A percentile compares a stretch with the other conserved stretches of the same genome.
These are phyloP conservation scores for Phtheirospermum japonicum DNA, from an alignment of 257 asterid genomes.

Conservation along the genomic window DNA sequence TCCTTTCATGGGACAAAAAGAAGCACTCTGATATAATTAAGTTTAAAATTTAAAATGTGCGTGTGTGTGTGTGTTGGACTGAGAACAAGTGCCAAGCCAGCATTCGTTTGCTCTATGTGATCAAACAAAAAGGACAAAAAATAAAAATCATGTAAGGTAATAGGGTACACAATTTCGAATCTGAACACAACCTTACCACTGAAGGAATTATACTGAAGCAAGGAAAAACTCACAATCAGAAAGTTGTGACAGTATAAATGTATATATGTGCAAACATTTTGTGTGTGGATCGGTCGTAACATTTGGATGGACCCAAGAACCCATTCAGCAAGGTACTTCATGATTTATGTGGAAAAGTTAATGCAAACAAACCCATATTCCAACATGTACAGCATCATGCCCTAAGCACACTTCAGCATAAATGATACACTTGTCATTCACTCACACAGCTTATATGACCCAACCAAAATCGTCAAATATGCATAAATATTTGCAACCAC, in stretches of 20 bases:
- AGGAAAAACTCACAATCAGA: neutral
- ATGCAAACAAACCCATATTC: neutral
- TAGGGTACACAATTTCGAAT: neutral
- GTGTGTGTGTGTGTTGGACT: neutral
- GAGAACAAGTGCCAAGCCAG: neutral
- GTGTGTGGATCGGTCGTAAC: conserved; percentile 1
- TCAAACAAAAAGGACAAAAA: conserved; percentile 4
- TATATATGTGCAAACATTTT: neutral
- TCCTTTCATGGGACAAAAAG: no score
- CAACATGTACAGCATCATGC: neutral
- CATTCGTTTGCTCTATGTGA: neutral
- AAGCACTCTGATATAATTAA: neutral
- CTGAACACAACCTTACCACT: conserved; percentile 1
- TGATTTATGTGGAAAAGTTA: no score
- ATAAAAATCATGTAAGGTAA: neutral
- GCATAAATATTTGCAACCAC: conserved; percentile 1
- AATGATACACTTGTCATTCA: neutral
- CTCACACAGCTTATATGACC: conserved; percentile 1
- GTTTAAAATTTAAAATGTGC: neutral
- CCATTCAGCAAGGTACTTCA: neutral
- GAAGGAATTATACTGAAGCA: conserved; percentile 4
- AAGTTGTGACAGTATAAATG: conserved; percentile 3
- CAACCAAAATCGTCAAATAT: neutral
- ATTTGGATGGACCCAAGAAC: neutral
- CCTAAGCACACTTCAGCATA: neutral